Conservation (phyloP, 352 stramenopile species). For the Peronospora belbahrii region DNA sequence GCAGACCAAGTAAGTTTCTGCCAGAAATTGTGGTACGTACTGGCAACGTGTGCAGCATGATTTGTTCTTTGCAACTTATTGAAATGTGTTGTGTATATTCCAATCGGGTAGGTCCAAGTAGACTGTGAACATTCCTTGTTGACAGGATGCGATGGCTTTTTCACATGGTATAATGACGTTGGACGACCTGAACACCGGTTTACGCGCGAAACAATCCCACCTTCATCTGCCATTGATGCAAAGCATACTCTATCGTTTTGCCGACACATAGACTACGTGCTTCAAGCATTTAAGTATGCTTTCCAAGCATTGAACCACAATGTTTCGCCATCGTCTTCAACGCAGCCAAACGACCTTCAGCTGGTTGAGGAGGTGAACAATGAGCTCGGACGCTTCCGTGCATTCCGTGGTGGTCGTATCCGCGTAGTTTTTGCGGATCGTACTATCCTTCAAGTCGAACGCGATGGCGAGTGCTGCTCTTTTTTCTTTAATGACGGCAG, state of each 20-base stretch:
- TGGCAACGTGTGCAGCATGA: neutral
- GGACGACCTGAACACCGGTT: conserved; percentile 42
- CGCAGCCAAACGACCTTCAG: conserved; percentile 9
- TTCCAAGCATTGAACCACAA: neutral
- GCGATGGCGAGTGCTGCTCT: conserved; percentile 25
- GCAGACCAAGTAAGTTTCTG: conserved; percentile 1
- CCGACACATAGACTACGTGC: conserved; percentile 28
- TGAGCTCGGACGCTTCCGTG: conserved; percentile 52
- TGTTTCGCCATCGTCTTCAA: neutral
- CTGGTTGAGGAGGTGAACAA: conserved; percentile 38
- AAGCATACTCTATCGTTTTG: conserved; percentile 16
- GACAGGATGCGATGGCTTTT: conserved; percentile 33
- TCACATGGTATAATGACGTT: conserved; percentile 31
- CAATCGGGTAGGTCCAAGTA: conserved; percentile 13
- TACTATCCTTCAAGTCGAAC: conserved; percentile 60
- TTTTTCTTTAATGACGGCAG: conserved; percentile 52
- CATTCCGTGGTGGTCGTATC: conserved; percentile 52
- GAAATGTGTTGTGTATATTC: neutral
- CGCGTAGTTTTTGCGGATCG: conserved; percentile 62
- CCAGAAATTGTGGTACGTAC: conserved; percentile 25
- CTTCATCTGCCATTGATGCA: conserved; percentile 16
- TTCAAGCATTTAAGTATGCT: conserved; percentile 20
- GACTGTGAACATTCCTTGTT: conserved; percentile 11
- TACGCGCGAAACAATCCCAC: conserved; percentile 52
- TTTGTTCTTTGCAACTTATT: neutral